Conservation (phyloP, 139 green algal genomes). For the Coelastrella sp. region DNA sequence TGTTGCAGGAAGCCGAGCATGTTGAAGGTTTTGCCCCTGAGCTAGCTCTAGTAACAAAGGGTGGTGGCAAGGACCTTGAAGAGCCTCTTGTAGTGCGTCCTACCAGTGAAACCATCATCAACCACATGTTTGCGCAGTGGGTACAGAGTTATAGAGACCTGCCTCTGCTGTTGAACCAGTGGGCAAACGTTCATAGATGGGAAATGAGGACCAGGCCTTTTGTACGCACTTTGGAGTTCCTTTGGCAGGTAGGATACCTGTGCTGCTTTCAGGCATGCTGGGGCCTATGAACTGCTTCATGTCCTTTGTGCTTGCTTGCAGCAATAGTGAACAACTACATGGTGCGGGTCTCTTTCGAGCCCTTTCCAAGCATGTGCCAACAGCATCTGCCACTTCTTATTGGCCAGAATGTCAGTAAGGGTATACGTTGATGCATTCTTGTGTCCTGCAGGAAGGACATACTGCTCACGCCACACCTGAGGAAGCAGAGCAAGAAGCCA, state of each 20-base stretch:
- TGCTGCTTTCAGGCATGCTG: background rate
- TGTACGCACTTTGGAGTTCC: conserved; percentile 98
- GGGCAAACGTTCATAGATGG: conserved; percentile 99
- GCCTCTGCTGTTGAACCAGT: conserved; percentile 98
- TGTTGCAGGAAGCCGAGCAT: conserved; percentile 91
- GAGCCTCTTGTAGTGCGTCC: conserved; percentile 97
- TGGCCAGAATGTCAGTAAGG: too few relatives aligned
- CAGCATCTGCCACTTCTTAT: too few relatives aligned
- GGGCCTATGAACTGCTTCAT: too few relatives aligned
- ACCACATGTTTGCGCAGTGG: conserved; percentile 94
- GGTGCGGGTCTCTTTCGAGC: background rate
- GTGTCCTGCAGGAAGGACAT: conserved; percentile 92
- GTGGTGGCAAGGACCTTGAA: conserved; percentile 96
- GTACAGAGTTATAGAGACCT: conserved; percentile 81
- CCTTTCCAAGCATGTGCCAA: too few relatives aligned
- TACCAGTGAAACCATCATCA: conserved; percentile 98
- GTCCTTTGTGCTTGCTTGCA: too few relatives aligned
- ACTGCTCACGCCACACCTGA: conserved; percentile 96
- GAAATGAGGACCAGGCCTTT: conserved; percentile 99
- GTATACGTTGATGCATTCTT: too few relatives aligned
- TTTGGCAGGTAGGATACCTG: conserved; percentile 83
- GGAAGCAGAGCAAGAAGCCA: conserved; percentile 91
- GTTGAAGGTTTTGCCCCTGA: conserved; percentile 99
- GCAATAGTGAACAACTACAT: too few relatives aligned
- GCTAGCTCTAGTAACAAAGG: conserved; percentile 97